Percentiles rank a stretch among this genome's conserved stretches.
These are phyloP conservation scores for Solanum piurae DNA, from an alignment of 257 asterid genomes.

Conservation along the genomic window DNA sequence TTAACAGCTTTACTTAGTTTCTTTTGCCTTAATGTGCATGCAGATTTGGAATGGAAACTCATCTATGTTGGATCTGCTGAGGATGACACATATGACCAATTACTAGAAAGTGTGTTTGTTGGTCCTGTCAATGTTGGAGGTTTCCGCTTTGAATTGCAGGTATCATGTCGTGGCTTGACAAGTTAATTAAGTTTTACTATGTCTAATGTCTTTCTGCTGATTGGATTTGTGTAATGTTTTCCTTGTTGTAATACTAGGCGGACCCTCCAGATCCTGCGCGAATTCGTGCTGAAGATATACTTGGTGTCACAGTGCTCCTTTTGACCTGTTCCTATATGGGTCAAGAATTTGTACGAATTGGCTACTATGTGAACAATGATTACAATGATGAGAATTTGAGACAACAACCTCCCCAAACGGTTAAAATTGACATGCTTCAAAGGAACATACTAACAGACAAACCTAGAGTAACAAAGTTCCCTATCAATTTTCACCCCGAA, in stretches of 20 bases:
- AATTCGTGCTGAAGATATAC: constrained; percentile 82
- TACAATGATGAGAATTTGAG: constrained; percentile 72
- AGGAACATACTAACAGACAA: constrained; percentile 77
- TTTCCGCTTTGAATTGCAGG: constrained; percentile 85
- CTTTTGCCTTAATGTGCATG: neutral
- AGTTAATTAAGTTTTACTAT: neutral
- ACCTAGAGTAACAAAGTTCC: constrained; percentile 93
- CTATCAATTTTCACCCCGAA: constrained; percentile 74
- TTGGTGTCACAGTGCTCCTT: constrained; percentile 89
- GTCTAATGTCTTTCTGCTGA: neutral
- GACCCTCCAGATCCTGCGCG: constrained; percentile 92
- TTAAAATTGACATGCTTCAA: constrained; percentile 65
- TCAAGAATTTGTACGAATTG: constrained; percentile 90
- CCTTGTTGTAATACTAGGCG: constrained; percentile 31
- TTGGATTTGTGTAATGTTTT: neutral
- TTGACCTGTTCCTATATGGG: constrained; percentile 87
- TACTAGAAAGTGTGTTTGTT: constrained; percentile 87
- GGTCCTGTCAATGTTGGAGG: constrained; percentile 95
- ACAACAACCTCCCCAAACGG: constrained; percentile 83
- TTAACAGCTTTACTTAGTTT: neutral
- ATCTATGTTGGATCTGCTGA: constrained; percentile 97
- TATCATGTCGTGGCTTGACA: constrained; percentile 8
- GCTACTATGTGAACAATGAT: constrained; percentile 89
- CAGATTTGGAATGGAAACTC: constrained; percentile 99
- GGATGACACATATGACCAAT: constrained; percentile 91